These are phyloP conservation scores for Trichaptum fuscoviolaceum DNA, from an alignment of 768 basidiomycete species.

Conservation along the genomic window DNA sequence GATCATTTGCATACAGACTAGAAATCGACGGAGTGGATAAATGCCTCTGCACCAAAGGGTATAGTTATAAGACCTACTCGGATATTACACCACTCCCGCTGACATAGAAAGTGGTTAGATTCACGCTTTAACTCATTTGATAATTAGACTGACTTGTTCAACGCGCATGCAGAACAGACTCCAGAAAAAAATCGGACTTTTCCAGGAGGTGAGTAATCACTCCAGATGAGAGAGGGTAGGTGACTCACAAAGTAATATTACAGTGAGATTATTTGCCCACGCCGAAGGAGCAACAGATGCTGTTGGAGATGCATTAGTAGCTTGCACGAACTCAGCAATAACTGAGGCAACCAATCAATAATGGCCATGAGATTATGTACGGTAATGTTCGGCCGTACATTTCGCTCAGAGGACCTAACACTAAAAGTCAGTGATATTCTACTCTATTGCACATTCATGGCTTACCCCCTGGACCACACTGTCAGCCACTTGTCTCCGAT, in stretches of 20 bases:
- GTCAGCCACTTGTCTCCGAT: not conserved
- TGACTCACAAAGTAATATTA: slow-evolving; percentile 3
- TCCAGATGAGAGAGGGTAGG: slow-evolving; percentile 12
- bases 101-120: not conserved
- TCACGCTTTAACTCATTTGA: not conserved
- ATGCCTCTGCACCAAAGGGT: not conserved
- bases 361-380: slow-evolving; percentile 8
- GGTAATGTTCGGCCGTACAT: slow-evolving; percentile 7
- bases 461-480: slow-evolving; percentile 6
- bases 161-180: not conserved
- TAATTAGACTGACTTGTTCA: slow-evolving; percentile 8
- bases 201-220: slow-evolving; percentile 14
- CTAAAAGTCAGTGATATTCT: not conserved
- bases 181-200: slow-evolving; percentile 11
- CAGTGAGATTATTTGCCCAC: slow-evolving; percentile 7
- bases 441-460: not conserved
- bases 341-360: slow-evolving; percentile 8
- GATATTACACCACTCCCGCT: slow-evolving; percentile 14
- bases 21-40: no score
- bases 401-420: slow-evolving; percentile 9
- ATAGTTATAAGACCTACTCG: slow-evolving; percentile 7
- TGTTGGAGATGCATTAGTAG: not conserved
- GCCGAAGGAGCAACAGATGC: slow-evolving; percentile 5
- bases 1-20: slow-evolving; percentile 14
- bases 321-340: slow-evolving; percentile 5